A percentile compares a stretch with the other conserved stretches of the same genome.
Evolutionary conservation across 768 basidiomycete genomes (phyloP).

Genomic region (Boletellus ananas): DNA sequence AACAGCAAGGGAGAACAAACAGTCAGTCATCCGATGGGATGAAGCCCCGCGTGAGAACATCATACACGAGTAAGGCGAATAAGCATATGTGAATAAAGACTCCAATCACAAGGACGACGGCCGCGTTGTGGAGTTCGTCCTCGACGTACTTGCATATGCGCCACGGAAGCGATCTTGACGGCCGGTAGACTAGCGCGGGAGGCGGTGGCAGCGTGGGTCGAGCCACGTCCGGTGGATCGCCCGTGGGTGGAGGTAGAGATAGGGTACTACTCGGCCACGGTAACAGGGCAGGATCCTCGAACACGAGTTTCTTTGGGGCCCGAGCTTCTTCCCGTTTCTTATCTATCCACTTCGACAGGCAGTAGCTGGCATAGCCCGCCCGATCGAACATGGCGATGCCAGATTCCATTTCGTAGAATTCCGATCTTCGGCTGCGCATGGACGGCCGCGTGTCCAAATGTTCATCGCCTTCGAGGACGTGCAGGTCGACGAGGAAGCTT

Average conservation of each 20-base stretch:
- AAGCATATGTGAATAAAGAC: constrained; percentile 26
- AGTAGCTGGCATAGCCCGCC: constrained; percentile 23
- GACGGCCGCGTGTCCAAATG: constrained; percentile 4
- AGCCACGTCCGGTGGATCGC: neutral
- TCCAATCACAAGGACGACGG: constrained; percentile 24
- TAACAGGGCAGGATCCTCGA: constrained; percentile 17
- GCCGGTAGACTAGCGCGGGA: neutral
- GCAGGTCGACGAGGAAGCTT: constrained; percentile 15
- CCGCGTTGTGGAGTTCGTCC: constrained; percentile 28
- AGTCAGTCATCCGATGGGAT: constrained; percentile 25
- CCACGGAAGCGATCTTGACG: constrained; percentile 10
- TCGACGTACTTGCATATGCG: constrained; percentile 19
- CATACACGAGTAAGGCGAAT: constrained; percentile 27
- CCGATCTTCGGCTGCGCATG: constrained; percentile 12
- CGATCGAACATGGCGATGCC: constrained; percentile 27
- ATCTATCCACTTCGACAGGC: constrained; percentile 26
- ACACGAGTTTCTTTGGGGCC: constrained; percentile 17
- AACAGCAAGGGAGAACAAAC: neutral
- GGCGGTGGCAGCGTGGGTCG: neutral
- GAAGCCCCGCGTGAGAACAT: constrained; percentile 26
- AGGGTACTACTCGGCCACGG: constrained; percentile 20
- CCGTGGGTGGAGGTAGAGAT: constrained; percentile 1
- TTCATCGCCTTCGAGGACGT: constrained; percentile 15
- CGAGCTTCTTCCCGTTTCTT: constrained; percentile 22
- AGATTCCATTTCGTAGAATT: constrained; percentile 29